These are phyloP conservation scores for Cystobasidium sp. DNA, from an alignment of 1,284 basidiomycete genomes.

Conservation along the genomic window DNA sequence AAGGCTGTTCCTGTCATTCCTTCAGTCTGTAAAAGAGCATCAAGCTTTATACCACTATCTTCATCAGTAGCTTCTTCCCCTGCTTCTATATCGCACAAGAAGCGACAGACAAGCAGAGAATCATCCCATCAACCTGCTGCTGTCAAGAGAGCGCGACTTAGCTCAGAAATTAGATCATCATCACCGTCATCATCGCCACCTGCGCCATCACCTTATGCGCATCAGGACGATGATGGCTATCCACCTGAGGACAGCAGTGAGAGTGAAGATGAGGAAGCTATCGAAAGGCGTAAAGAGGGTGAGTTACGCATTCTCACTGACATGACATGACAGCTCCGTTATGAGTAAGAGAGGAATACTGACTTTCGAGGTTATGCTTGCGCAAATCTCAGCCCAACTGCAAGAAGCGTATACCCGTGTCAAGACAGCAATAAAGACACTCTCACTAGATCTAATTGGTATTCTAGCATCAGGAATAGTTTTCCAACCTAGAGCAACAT, in stretches of 20 bases:
- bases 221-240: constrained; percentile 43
- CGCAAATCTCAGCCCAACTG: neutral
- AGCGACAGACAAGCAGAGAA: neutral
- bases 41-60: neutral
- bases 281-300: constrained; percentile 13
- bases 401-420: constrained; percentile 13
- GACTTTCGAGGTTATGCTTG: too few relatives aligned
- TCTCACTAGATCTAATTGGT: constrained; percentile 30
- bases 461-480: constrained; percentile 33
- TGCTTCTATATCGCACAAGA: neutral
- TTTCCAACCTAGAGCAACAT: constrained; percentile 42
- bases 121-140: constrained; percentile 1
- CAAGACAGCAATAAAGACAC: constrained; percentile 17
- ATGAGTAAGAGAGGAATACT: too few relatives aligned
- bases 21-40: too few relatives aligned
- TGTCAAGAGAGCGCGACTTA: constrained; percentile 13
- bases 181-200: constrained; percentile 18
- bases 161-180: constrained; percentile 28
- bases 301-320: neutral
- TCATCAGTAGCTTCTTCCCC: neutral
- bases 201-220: constrained; percentile 39
- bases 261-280: constrained; percentile 14
- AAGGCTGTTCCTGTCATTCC: too few relatives aligned
- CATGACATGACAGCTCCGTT: neutral
- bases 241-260: constrained; percentile 36